phyloP scores from a whole-genome alignment of 169 alveolate genomes.

The Cryptosporidium tyzzeri region DNA sequence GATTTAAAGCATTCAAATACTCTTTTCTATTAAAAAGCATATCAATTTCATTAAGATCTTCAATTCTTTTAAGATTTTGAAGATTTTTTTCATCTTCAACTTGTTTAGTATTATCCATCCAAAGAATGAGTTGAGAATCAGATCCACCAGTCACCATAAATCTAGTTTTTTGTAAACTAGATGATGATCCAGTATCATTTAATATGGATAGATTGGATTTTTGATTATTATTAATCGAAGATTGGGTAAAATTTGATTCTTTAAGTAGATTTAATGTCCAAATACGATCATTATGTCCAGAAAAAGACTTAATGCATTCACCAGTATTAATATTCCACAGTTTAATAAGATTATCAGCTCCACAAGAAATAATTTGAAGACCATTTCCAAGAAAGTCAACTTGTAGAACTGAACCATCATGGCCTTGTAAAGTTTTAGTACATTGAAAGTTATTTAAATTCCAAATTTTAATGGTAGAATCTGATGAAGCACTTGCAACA shows the following conservation, averaged over 20 bases:
- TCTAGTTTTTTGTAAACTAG: slow-evolving; percentile 17
- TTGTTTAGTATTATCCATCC: slow-evolving; percentile 62
- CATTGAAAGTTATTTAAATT: slow-evolving; percentile 85
- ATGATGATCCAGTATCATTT: not conserved
- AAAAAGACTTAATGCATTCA: slow-evolving; percentile 84
- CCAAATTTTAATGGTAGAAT: slow-evolving; percentile 89
- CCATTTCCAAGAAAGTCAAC: slow-evolving; percentile 86
- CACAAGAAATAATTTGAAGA: slow-evolving; percentile 84
- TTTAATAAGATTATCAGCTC: slow-evolving; percentile 87
- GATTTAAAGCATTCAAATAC: slow-evolving; percentile 44
- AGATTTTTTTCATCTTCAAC: slow-evolving; percentile 39
- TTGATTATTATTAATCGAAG: not conserved
- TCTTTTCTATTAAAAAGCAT: slow-evolving; percentile 43
- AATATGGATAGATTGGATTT: not conserved
- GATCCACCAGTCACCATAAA: slow-evolving; percentile 74
- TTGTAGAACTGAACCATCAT: slow-evolving; percentile 87
- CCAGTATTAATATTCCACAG: slow-evolving; percentile 89
- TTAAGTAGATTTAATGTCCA: slow-evolving; percentile 65
- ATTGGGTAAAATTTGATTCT: not conserved
- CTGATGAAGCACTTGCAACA: slow-evolving; percentile 88
- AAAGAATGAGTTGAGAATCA: slow-evolving; percentile 64
- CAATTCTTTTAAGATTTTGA: slow-evolving; percentile 16
- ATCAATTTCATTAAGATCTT: slow-evolving; percentile 40
- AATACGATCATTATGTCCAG: slow-evolving; percentile 88
- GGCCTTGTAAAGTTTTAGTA: slow-evolving; percentile 88